Percentiles rank a stretch among this genome's conserved stretches.
These are phyloP conservation scores for Oryza coarctata DNA, from an alignment of 176 grass and related monocot genomes.

Conservation along the genomic window DNA sequence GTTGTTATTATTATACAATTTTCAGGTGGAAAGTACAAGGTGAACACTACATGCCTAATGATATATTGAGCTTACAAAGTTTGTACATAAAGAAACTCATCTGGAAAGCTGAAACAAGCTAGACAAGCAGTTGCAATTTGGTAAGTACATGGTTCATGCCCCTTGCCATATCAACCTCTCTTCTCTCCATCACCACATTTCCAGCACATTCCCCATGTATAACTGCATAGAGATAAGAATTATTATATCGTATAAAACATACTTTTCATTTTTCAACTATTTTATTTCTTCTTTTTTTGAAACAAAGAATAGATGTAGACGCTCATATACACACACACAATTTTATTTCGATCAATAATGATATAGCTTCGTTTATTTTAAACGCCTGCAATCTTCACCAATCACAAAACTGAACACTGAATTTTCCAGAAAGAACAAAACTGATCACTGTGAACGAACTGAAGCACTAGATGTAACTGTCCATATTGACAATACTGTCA, in stretches of 20 bases:
- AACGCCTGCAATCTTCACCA: neutral
- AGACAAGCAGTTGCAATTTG: neutral
- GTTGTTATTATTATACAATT: too few relatives aligned
- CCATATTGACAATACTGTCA: conserved; percentile 5
- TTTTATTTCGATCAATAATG: too few relatives aligned
- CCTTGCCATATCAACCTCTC: neutral
- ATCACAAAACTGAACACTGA: neutral
- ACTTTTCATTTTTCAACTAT: neutral
- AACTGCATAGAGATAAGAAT: neutral
- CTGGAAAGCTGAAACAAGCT: neutral
- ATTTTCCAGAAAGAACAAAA: neutral
- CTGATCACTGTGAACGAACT: neutral
- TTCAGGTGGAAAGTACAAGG: neutral
- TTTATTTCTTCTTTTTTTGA: too few relatives aligned
- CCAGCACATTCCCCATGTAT: neutral
- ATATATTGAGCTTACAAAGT: neutral
- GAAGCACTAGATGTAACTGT: neutral
- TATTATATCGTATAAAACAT: neutral
- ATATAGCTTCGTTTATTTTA: too few relatives aligned
- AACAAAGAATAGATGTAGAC: too few relatives aligned
- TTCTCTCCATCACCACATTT: neutral
- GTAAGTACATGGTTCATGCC: neutral
- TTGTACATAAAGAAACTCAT: neutral
- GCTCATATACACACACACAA: too few relatives aligned
- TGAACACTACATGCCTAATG: neutral